Evolutionary conservation across 495 filamentous ascomycete genomes (phyloP).

Genomic region (Penicillium ochrochloron): DNA sequence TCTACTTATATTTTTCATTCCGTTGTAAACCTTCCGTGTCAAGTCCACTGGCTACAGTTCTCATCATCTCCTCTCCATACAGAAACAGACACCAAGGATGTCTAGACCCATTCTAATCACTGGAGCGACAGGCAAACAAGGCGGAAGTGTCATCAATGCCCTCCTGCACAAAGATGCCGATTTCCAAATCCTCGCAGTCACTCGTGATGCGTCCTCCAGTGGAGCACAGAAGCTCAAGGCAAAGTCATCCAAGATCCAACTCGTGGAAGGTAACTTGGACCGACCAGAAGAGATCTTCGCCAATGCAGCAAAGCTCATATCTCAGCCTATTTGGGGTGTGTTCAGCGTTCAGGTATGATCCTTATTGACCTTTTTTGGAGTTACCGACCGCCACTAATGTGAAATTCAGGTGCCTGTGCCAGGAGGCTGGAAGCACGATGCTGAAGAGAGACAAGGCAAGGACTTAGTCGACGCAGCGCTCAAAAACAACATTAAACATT

Average conservation of each 20-base stretch:
- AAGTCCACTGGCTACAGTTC: neutral
- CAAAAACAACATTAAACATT: conserved; percentile 57
- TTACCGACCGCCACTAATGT: neutral
- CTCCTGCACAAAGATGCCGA: conserved; percentile 50
- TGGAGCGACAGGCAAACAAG: conserved; percentile 74
- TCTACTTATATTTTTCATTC: too few relatives aligned
- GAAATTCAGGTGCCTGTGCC: neutral
- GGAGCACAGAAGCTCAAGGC: conserved; percentile 56
- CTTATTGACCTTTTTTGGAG: neutral
- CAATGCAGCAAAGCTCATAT: conserved; percentile 45
- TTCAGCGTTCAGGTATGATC: conserved; percentile 51
- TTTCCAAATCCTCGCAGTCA: conserved; percentile 68
- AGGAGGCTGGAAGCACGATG: conserved; percentile 22
- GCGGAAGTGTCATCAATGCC: conserved; percentile 61
- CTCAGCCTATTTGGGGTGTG: conserved; percentile 55
- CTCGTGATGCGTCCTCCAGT: conserved; percentile 59
- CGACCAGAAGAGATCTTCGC: conserved; percentile 57
- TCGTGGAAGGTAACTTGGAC: conserved; percentile 62
- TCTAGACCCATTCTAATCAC: conserved; percentile 56
- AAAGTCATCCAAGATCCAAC: conserved; percentile 50
- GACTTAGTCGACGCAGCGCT: conserved; percentile 61
- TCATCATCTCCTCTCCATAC: neutral
- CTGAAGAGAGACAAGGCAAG: conserved; percentile 63
- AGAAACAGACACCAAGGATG: neutral
- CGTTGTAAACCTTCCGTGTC: too few relatives aligned